phyloP scores from a whole-genome alignment of 2,329 filamentous ascomycete genomes.

The Arthrobotrys sphaeroides region DNA sequence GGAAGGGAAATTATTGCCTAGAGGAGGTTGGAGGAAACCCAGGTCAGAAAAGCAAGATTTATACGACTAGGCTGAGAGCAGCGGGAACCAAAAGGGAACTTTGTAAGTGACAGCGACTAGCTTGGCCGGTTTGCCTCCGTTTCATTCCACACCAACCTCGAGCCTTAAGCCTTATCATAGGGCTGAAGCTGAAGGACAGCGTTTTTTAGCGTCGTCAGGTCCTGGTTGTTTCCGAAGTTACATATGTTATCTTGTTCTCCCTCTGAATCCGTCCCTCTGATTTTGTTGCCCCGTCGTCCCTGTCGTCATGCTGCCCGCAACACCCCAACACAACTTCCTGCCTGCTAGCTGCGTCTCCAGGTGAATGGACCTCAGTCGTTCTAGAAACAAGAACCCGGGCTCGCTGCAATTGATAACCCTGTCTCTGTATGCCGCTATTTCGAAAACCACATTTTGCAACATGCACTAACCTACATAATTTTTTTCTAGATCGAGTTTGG shows the following conservation, averaged over 20 bases:
- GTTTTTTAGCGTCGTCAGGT: constrained; percentile 36
- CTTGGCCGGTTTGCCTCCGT: constrained; percentile 31
- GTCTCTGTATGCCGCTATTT: not conserved
- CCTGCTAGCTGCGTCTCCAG: not conserved
- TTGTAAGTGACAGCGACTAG: constrained; percentile 25
- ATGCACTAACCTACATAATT: not conserved
- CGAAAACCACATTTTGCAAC: not conserved
- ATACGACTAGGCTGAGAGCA: constrained; percentile 42
- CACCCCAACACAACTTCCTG: constrained; percentile 43
- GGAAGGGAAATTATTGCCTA: constrained; percentile 50
- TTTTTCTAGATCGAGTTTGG: not conserved
- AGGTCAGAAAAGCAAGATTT: constrained; percentile 14
- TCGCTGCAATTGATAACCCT: not conserved
- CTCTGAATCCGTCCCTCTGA: not conserved
- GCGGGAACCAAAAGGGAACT: constrained; percentile 38
- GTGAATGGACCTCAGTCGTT: not conserved
- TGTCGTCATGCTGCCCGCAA: constrained; percentile 25
- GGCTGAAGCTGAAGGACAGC: constrained; percentile 40
- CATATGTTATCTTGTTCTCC: not conserved
- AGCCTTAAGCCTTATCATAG: constrained; percentile 41
- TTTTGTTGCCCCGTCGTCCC: not conserved
- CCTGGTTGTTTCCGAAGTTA: not conserved
- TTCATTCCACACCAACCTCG: constrained; percentile 18
- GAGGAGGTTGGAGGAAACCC: constrained; percentile 38
- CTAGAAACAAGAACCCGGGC: not conserved